A percentile compares a stretch with the other conserved stretches of the same genome.
Evolutionary conservation across 2,329 filamentous ascomycete genomes (phyloP).

Genomic region (Arthrobotrys megalospora): DNA sequence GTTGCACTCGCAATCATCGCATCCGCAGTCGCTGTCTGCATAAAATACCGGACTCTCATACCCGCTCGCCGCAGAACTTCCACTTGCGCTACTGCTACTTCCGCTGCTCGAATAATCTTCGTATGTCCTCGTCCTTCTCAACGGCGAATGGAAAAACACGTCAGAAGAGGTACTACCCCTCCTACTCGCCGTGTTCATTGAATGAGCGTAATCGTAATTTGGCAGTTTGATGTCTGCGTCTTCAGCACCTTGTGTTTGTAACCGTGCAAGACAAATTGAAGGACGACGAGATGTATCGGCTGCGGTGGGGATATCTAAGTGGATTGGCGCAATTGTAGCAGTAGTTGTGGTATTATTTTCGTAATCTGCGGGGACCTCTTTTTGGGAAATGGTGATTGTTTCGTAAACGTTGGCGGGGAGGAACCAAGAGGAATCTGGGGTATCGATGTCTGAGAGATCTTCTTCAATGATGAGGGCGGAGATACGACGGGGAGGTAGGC

Average conservation of each 20-base stretch:
- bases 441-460: slow-evolving; percentile 56
- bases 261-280: slow-evolving; percentile 44
- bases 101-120: slow-evolving; percentile 40
- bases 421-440: slow-evolving; percentile 56
- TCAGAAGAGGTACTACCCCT: slow-evolving; percentile 46
- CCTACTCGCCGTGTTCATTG: slow-evolving; percentile 22
- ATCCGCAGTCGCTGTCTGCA: slow-evolving; percentile 54
- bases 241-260: slow-evolving; percentile 41
- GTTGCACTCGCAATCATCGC: slow-evolving; percentile 45
- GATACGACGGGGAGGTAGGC: slow-evolving; percentile 50
- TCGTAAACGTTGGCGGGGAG: slow-evolving; percentile 58
- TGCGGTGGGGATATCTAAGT: slow-evolving; percentile 49
- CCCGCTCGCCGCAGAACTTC: slow-evolving; percentile 34
- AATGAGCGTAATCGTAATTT: slow-evolving; percentile 55
- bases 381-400: slow-evolving; percentile 57
- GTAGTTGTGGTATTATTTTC: slow-evolving; percentile 11
- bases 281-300: slow-evolving; percentile 59
- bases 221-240: slow-evolving; percentile 52
- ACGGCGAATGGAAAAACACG: slow-evolving; percentile 55
- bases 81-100: slow-evolving; percentile 18
- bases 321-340: slow-evolving; percentile 14
- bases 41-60: slow-evolving; percentile 59
- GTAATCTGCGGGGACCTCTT: slow-evolving; percentile 40
- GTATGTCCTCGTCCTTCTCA: slow-evolving; percentile 44
- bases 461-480: slow-evolving; percentile 59